A percentile compares a stretch with the other conserved stretches of the same genome.
Evolutionary conservation across 2,329 filamentous ascomycete species (phyloP).

Genomic region (Mycocentrospora acerina): DNA sequence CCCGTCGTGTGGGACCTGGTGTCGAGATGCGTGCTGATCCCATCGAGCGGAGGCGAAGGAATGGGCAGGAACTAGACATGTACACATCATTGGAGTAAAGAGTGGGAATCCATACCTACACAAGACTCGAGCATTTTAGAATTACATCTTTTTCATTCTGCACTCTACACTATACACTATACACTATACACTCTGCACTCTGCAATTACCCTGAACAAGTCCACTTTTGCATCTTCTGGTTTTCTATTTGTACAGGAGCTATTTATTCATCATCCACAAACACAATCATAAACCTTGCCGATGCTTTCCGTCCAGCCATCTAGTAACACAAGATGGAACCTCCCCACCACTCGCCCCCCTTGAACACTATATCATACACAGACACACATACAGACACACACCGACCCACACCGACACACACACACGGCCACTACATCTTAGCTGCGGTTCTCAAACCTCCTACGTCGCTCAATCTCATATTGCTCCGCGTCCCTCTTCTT

Average conservation of each 20-base stretch:
- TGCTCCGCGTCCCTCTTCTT: conserved; percentile 30
- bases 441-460: conserved; percentile 32
- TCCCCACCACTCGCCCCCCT: no score
- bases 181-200: no score
- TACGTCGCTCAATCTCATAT: conserved; percentile 29
- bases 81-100: conserved; percentile 67
- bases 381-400: no score
- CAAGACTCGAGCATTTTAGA: no score
- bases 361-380: conserved; percentile 23
- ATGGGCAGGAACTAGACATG: conserved; percentile 61
- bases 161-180: no score
- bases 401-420: no score
- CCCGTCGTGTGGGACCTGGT: conserved; percentile 73
- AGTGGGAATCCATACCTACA: no score
- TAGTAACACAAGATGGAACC: conserved; percentile 16
- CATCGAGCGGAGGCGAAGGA: conserved; percentile 55
- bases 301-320: no score
- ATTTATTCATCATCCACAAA: no score
- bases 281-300: no score
- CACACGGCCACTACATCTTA: conserved; percentile 5
- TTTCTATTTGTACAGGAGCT: conserved; percentile 13
- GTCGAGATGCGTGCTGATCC: conserved; percentile 75
- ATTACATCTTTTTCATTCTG: no score
- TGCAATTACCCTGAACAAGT: no score
- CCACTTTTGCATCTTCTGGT: neutral